Conservation (phyloP, 768 basidiomycete genomes). For the Auriscalpium vulgare region DNA sequence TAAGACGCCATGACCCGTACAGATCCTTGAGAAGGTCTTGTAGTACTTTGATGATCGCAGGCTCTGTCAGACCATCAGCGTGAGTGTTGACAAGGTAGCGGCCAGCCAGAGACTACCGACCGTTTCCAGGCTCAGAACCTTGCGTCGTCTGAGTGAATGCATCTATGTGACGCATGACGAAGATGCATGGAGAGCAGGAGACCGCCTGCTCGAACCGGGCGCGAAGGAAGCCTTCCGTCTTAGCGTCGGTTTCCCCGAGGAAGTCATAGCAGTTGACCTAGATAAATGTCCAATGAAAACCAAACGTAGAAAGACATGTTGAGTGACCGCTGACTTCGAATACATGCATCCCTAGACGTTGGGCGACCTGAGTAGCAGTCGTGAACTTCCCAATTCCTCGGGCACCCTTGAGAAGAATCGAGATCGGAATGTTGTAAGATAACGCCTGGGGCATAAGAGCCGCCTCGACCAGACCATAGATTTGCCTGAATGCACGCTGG, state of each 20-base stretch:
- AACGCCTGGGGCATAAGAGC: constrained; percentile 47
- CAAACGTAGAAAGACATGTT: too few species aligned
- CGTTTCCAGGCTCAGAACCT: constrained; percentile 54
- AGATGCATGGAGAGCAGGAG: constrained; percentile 74
- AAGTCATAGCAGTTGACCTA: constrained; percentile 86
- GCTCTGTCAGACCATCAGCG: constrained; percentile 33
- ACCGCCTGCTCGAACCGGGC: constrained; percentile 72
- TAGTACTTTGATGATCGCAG: constrained; percentile 46
- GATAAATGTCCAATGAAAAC: background rate
- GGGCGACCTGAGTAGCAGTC: constrained; percentile 45
- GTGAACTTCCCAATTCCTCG: constrained; percentile 80
- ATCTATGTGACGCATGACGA: constrained; percentile 74
- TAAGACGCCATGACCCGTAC: constrained; percentile 45
- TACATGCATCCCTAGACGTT: constrained; percentile 64
- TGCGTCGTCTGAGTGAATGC: constrained; percentile 70
- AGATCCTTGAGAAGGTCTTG: constrained; percentile 56
- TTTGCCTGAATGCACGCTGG: constrained; percentile 33
- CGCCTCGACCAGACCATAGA: constrained; percentile 54
- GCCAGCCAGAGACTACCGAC: constrained; percentile 17
- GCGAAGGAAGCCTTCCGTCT: constrained; percentile 65
- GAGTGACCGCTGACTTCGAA: constrained; percentile 47
- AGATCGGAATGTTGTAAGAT: constrained; percentile 56
- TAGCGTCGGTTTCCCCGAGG: constrained; percentile 66
- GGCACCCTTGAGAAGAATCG: constrained; percentile 71
- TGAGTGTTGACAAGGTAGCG: background rate